Percentiles rank a stretch among this genome's conserved stretches.
These are phyloP conservation scores for Oryza nivara DNA, from an alignment of 176 grass and related monocot genomes.

Conservation along the genomic window DNA sequence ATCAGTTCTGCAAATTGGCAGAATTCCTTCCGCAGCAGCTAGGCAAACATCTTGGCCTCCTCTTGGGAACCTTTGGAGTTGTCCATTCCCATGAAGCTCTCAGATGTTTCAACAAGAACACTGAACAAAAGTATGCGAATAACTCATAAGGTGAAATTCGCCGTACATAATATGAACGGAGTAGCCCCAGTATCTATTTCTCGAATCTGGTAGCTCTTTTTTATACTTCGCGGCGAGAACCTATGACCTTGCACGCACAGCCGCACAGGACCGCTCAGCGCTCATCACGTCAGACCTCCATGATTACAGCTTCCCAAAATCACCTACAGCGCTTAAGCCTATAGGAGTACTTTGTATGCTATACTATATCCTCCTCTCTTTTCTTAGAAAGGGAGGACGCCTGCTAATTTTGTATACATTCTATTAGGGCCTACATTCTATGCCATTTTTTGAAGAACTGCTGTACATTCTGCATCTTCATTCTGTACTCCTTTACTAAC, in stretches of 20 bases:
- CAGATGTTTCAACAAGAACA: neutral
- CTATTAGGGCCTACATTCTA: neutral
- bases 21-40: slow-evolving; percentile 17
- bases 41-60: neutral
- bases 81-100: neutral
- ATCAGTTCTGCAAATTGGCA: neutral
- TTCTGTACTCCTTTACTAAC: neutral
- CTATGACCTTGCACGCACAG: neutral
- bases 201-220: neutral
- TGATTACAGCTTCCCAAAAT: neutral
- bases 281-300: neutral
- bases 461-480: slow-evolving; percentile 36
- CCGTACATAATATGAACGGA: neutral
- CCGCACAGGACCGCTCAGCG: neutral
- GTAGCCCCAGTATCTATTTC: neutral
- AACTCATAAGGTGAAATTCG: neutral
- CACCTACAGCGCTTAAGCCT: slow-evolving; percentile 1
- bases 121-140: neutral
- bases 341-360: neutral
- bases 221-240: neutral
- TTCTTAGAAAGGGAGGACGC: neutral
- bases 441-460: neutral
- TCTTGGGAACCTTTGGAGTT: neutral
- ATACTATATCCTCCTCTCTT: neutral
- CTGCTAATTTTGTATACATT: neutral